Base-by-base conservation (phyloP, 768 basidiomycete genomes). In the Phanerochaete carnosa region DNA sequence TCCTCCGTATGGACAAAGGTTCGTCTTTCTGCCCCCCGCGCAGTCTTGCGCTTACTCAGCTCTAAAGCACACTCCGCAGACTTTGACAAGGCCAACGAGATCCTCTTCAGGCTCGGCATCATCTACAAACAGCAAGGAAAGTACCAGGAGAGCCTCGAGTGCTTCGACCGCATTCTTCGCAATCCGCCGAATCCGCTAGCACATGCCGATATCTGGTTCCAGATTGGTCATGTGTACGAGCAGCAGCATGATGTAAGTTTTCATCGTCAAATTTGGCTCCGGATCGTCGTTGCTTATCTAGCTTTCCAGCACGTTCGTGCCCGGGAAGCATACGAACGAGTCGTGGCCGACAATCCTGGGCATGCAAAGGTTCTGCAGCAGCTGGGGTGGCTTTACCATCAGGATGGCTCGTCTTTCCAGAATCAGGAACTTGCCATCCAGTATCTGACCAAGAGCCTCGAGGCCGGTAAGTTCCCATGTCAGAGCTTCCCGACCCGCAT, bases 91-190 rank as follows among this genome's bases (percentile, higher is more conserved):
- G 90, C 95, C 47, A 98, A 98, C 72, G 97, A 99, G 72, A 98
- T 99, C 64, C 88, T 96, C 29, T 99, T 98, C 79, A 88, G 97
- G 33, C 83, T 99, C 15, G 97, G 97, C 35, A 98, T 99, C 70
- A 99, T 99, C 63, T 98, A 98, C 82, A 98, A 99, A 77, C 96
- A 98, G 70, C 96, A 98, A 71, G 88, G 90, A 68, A 98, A 98
- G 76, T 98, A 94, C 67, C 78, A 85, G 1, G 91, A 94, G 13
- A 91, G 88, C 12, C 81, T 99, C 2, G 83, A 84, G 57, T 98
- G 97, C 76, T 98, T 98, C 78, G 92, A 95, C 70, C 92, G 92
- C 70, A 98, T 99, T 64, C 87, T 98, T 56, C 90, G 92, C 63
- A 95, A 92, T 69, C 97, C 97, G 2, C 97, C 96, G 33, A 89